phyloP scores from a whole-genome alignment of 1,284 basidiomycete genomes.

The Ganoderma leucocontextum region DNA sequence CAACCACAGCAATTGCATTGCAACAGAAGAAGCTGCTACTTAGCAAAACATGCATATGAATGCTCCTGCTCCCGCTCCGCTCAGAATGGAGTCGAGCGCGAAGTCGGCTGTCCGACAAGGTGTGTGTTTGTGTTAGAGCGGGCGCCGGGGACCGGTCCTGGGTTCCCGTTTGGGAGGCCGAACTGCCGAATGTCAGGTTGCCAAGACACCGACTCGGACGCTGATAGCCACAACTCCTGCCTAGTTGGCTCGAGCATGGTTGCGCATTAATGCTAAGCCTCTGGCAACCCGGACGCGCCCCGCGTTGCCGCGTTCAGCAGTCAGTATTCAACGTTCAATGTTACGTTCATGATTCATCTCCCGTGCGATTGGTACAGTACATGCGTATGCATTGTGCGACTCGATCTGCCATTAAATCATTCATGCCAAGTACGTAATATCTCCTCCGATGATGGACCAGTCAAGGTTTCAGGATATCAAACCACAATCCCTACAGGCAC shows the following conservation, averaged over 20 bases:
- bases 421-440: background rate
- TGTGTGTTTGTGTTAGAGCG: background rate
- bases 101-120: background rate
- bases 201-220: constrained; percentile 1
- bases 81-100: background rate
- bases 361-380: background rate
- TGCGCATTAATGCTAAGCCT: background rate
- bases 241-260: background rate
- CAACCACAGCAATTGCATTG: background rate
- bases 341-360: background rate
- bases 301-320: background rate
- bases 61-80: background rate
- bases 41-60: background rate
- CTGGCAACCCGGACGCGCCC: background rate
- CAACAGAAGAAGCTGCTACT: background rate
- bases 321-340: background rate
- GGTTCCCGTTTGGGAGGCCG: background rate
- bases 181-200: constrained; percentile 1
- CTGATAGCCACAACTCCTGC: constrained; percentile 1
- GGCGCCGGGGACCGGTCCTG: background rate
- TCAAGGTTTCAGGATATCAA: background rate
- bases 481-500: background rate
- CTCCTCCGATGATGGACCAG: background rate
- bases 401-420: background rate
- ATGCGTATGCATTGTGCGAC: background rate